Conservation (phyloP, 208 protist species). For the Trypanosoma melophagium region DNA sequence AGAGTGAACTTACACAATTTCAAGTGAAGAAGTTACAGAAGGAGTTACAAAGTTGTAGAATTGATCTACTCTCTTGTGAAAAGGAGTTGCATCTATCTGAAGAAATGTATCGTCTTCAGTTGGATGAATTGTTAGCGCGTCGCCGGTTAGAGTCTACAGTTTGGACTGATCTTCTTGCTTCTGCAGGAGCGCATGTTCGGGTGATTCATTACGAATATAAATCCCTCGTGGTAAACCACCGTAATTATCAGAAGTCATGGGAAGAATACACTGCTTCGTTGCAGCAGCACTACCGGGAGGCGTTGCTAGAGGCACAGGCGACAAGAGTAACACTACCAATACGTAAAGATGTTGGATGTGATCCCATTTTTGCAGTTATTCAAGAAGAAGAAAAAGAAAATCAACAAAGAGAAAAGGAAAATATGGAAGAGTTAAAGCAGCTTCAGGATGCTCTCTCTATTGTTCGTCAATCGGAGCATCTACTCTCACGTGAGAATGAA, state of each 20-base stretch:
- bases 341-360: conserved; percentile 17
- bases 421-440: conserved; percentile 20
- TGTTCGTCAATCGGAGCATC: conserved; percentile 33
- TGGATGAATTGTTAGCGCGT: conserved; percentile 22
- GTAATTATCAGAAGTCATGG: conserved; percentile 42
- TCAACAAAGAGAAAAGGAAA: neutral
- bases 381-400: conserved; percentile 20
- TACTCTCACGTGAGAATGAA: conserved; percentile 54
- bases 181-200: neutral
- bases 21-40: conserved; percentile 6
- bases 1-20: conserved; percentile 1
- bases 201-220: conserved; percentile 8
- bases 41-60: conserved; percentile 4
- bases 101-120: conserved; percentile 10
- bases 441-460: conserved; percentile 43
- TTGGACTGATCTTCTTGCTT: neutral
- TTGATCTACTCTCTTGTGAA: conserved; percentile 3
- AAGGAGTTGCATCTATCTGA: neutral
- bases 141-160: conserved; percentile 20
- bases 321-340: neutral
- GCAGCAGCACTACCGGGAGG: conserved; percentile 22
- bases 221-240: conserved; percentile 18
- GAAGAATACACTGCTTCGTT: conserved; percentile 33
- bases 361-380: conserved; percentile 8
- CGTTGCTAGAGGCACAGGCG: conserved; percentile 9